Percentiles rank a stretch among this genome's conserved stretches.
Conservation (phyloP, 2,329 filamentous ascomycete species). For the Fusarium dlaminii region DNA sequence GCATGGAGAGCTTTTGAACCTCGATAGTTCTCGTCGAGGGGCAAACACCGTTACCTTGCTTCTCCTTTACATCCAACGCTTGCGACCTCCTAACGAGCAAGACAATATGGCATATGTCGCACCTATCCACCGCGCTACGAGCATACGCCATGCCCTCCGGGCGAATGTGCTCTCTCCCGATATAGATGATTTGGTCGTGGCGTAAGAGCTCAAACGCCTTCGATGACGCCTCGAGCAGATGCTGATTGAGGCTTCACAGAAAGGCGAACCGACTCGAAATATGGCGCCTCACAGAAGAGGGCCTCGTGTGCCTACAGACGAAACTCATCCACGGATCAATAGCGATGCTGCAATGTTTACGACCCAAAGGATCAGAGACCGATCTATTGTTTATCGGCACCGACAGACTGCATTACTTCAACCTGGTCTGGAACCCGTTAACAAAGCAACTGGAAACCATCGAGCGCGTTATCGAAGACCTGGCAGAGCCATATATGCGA, state of each 20-base stretch:
- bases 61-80: neutral
- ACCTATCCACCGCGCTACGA: constrained; percentile 91
- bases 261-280: constrained; percentile 89
- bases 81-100: neutral
- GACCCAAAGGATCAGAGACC: constrained; percentile 75
- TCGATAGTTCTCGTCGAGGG: constrained; percentile 40
- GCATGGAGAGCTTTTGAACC: constrained; percentile 39
- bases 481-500: constrained; percentile 69
- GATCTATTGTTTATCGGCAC: constrained; percentile 95
- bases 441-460: constrained; percentile 60
- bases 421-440: constrained; percentile 79
- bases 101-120: constrained; percentile 87
- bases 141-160: constrained; percentile 87
- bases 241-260: constrained; percentile 56
- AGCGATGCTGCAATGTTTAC: constrained; percentile 83
- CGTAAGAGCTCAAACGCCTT: constrained; percentile 65
- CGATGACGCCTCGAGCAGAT: constrained; percentile 26
- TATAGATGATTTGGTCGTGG: constrained; percentile 85
- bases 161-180: constrained; percentile 78
- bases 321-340: constrained; percentile 86
- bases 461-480: constrained; percentile 62
- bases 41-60: constrained; percentile 10
- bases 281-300: constrained; percentile 74
- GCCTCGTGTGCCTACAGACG: constrained; percentile 71
- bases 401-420: constrained; percentile 90